A percentile compares a stretch with the other conserved stretches of the same genome.
These are phyloP conservation scores for Fusarium compactum DNA, from an alignment of 2,329 filamentous ascomycete species.

Conservation along the genomic window DNA sequence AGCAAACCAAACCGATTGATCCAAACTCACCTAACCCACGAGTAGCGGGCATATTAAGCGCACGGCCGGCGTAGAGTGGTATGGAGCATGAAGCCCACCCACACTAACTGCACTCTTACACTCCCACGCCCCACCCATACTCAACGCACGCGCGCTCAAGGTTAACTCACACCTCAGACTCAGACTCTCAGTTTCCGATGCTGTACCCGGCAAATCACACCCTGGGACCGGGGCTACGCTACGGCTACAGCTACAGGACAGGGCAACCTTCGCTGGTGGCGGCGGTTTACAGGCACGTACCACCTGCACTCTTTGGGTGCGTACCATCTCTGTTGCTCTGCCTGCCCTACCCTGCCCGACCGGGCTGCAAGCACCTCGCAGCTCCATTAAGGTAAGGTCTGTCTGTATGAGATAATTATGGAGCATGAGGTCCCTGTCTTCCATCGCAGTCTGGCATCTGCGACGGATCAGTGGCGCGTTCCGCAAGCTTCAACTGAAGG, in stretches of 20 bases:
- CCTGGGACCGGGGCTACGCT: conserved; percentile 10
- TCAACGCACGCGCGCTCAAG: conserved; percentile 33
- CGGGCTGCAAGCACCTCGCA: background rate
- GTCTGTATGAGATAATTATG: conserved; percentile 44
- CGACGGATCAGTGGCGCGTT: conserved; percentile 44
- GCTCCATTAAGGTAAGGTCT: conserved; percentile 15
- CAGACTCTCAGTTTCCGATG: conserved; percentile 38
- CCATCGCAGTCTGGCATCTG: conserved; percentile 9
- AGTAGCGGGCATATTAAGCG: conserved; percentile 37
- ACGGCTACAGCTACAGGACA: background rate
- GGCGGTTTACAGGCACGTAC: conserved; percentile 33
- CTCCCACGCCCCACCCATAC: conserved; percentile 10
- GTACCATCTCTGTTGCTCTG: conserved; percentile 16
- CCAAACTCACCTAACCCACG: conserved; percentile 60
- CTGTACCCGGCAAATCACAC: conserved; percentile 36
- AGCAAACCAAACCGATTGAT: conserved; percentile 46
- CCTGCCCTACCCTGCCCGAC: background rate
- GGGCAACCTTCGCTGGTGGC: conserved; percentile 15
- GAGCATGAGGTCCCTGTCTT: conserved; percentile 37
- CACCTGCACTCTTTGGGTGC: conserved; percentile 19
- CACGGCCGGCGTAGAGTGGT: conserved; percentile 27
- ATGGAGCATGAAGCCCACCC: conserved; percentile 45
- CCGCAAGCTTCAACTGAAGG: conserved; percentile 38
- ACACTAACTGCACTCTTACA: conserved; percentile 4
- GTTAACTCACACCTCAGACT: conserved; percentile 22